A percentile compares a stretch with the other conserved stretches of the same genome.
phyloP scores from a whole-genome alignment of 495 filamentous ascomycete genomes.

The Apiosordaria backusii region DNA sequence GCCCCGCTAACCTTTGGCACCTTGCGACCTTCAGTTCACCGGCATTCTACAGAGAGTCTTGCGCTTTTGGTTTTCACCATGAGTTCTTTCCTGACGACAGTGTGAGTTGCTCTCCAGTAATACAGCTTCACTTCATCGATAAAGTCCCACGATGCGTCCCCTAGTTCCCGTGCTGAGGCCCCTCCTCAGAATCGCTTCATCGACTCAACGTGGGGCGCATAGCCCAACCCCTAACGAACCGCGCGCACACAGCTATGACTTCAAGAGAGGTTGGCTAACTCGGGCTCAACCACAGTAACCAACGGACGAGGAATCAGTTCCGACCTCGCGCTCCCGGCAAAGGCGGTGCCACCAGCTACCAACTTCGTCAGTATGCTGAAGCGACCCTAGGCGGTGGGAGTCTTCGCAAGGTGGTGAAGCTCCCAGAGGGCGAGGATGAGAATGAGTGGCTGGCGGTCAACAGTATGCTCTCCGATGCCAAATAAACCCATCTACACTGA shows the following conservation, averaged over 20 bases:
- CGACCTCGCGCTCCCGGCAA: constrained; percentile 83
- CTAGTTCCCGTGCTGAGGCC: not conserved
- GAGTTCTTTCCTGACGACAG: constrained; percentile 38
- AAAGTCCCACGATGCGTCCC: not conserved
- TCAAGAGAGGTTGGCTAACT: constrained; percentile 32
- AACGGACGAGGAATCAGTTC: constrained; percentile 84
- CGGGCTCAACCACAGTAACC: constrained; percentile 58
- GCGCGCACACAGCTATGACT: constrained; percentile 24
- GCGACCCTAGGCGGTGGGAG: constrained; percentile 93
- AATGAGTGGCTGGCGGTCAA: constrained; percentile 99
- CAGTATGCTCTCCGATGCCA: constrained; percentile 47
- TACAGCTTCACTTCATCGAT: not conserved
- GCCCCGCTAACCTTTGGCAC: constrained; percentile 31
- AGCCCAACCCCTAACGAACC: not conserved
- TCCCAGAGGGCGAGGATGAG: constrained; percentile 94
- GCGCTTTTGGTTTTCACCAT: constrained; percentile 21
- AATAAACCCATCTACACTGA: not conserved
- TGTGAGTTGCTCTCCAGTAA: constrained; percentile 25
- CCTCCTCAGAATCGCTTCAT: not conserved
- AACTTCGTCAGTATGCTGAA: constrained; percentile 95
- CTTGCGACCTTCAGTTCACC: constrained; percentile 21
- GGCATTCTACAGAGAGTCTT: constrained; percentile 21
- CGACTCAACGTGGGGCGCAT: constrained; percentile 9
- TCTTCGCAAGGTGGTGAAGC: constrained; percentile 90
- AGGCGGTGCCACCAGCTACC: constrained; percentile 85